Base-by-base conservation (phyloP, 352 stramenopile species). In the Plasmopara viticola region DNA sequence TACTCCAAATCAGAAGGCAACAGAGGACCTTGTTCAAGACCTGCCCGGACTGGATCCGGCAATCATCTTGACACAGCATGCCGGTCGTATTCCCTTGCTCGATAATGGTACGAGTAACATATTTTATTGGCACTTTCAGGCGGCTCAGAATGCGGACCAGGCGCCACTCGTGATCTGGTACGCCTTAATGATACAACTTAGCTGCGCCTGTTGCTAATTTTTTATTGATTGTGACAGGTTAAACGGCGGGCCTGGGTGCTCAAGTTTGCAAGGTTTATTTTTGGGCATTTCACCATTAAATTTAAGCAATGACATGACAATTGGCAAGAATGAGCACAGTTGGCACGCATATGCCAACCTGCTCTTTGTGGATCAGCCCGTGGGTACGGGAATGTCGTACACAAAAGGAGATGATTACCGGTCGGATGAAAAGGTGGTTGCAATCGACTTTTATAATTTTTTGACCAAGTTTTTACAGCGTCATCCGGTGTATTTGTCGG, bases 371-470 rank as follows among this genome's bases (percentile, higher is more conserved):
- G 84, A 91, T 33, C 84, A 92, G 51, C 84, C 84, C 13, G 69
- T 94, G 8, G 84, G 80, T 29, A 91, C 81, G 3, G 84, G 81
- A 14, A 86, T 94, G 72, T 90, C 78, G 18, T 74, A 65, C 44
- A 80, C 79, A 7, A 61, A 64, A 6, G 71, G 68, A 8, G 86
- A 86, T 61, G 62, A 72, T 31, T 78, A 68, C 42, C 72, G 78
- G 8, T 60, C 39, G 0, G 65, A 81, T 47, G 81, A 90, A 48
- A 45, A 54, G 12, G 42, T 41, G 0, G 41, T 94, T 10, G 72
- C 78, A 8, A 49, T 64, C 1, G 88, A 98, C 44, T 98, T 98
- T 68, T 91, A 97, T 54, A 74, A 86, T 35, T 98, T 98, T 48
- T 53, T 99, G 18, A 78, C 73, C 30, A 80, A 96, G 53, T 98